Conservation (phyloP, 768 basidiomycete species). For the Tephrocybe sp. region DNA sequence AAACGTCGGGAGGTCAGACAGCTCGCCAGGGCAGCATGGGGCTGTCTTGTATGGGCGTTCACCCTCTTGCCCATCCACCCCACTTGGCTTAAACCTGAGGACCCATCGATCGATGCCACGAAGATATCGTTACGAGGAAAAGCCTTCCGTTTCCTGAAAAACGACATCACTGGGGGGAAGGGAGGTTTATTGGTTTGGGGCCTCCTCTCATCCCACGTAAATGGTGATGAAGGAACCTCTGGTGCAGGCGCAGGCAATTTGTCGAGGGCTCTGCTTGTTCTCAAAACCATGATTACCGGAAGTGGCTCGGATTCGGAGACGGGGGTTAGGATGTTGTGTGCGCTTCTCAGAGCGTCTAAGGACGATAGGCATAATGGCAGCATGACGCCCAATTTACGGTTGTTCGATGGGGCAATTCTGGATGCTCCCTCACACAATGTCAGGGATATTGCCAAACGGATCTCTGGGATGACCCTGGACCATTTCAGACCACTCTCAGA, state of each 20-base stretch:
- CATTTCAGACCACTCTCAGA: slow-evolving; percentile 34
- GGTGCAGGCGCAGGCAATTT: slow-evolving; percentile 19
- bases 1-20: slow-evolving; percentile 32
- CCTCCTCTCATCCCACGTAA: slow-evolving; percentile 30
- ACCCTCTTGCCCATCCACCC: slow-evolving; percentile 21
- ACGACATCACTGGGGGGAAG: slow-evolving; percentile 46
- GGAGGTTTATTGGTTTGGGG: slow-evolving; percentile 39
- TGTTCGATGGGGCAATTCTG: slow-evolving; percentile 49
- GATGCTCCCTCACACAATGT: slow-evolving; percentile 25
- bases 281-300: slow-evolving; percentile 36
- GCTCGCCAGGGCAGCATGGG: slow-evolving; percentile 50
- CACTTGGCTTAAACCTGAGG: slow-evolving; percentile 26
- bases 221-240: not conserved
- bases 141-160: slow-evolving; percentile 42
- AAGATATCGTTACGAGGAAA: slow-evolving; percentile 24
- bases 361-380: slow-evolving; percentile 4
- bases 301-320: slow-evolving; percentile 27
- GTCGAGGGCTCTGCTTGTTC: slow-evolving; percentile 33
- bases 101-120: slow-evolving; percentile 16
- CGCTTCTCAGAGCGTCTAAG: slow-evolving; percentile 33
- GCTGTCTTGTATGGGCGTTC: slow-evolving; percentile 57
- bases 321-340: slow-evolving; percentile 33
- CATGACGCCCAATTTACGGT: slow-evolving; percentile 26
- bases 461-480: slow-evolving; percentile 22
- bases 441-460: slow-evolving; percentile 23